Percentiles rank a stretch among this genome's conserved stretches.
Conservation (phyloP, 345 rosid genomes). For the Eucalyptus shirleyi region DNA sequence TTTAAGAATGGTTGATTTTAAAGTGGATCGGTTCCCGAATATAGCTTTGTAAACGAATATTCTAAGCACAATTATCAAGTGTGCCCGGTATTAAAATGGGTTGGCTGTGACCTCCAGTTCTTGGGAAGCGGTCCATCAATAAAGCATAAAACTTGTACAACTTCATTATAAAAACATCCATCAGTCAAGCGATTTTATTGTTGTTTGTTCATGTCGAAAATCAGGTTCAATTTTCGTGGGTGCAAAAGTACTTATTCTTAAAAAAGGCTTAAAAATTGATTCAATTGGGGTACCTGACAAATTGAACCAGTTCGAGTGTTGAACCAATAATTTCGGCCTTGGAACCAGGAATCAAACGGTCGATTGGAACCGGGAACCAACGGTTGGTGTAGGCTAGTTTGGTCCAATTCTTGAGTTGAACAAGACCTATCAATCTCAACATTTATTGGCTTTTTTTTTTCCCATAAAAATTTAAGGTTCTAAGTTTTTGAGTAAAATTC, state of each 20-base stretch:
- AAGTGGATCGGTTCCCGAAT: background rate
- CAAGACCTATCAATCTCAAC: background rate
- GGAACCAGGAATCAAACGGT: background rate
- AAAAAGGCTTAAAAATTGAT: background rate
- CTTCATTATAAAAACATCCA: background rate
- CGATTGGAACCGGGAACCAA: fast-evolving
- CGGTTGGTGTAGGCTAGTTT: background rate
- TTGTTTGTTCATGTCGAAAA: background rate
- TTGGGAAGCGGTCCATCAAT: background rate
- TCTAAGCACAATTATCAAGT: background rate
- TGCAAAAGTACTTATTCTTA: background rate
- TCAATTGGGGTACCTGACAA: background rate
- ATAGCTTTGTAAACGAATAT: background rate
- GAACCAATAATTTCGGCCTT: background rate
- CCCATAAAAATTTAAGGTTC: background rate
- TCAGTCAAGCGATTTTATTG: background rate
- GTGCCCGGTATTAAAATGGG: background rate
- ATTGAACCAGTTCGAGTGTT: background rate
- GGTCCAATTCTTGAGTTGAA: background rate
- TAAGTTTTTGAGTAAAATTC: background rate
- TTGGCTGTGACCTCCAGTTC: background rate
- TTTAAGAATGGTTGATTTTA: background rate
- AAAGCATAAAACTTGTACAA: background rate
- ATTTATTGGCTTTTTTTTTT: background rate
- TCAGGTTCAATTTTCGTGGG: background rate